Evolutionary conservation across 768 basidiomycete genomes (phyloP).

Genomic region (Lyophyllum decastes): DNA sequence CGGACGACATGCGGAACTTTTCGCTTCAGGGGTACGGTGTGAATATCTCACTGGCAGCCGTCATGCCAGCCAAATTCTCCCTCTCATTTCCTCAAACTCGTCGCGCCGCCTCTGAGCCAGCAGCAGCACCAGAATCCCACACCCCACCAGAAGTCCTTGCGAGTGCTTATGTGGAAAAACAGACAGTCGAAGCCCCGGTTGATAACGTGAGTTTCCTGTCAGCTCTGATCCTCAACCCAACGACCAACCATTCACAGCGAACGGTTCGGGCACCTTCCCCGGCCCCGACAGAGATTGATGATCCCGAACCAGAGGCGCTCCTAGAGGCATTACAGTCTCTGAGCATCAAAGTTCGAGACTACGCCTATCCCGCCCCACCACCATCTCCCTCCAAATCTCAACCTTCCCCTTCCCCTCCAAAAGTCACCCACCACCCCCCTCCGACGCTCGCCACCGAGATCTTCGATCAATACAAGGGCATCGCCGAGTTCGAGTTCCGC

Average conservation of each 20-base stretch:
- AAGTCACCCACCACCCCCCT: conserved; percentile 1
- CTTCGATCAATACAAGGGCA: conserved; percentile 38
- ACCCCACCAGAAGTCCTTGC: neutral
- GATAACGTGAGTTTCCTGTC: conserved; percentile 7
- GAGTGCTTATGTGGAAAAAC: neutral
- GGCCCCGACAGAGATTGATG: conserved; percentile 37
- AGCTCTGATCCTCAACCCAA: neutral
- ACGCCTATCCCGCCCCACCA: conserved; percentile 27
- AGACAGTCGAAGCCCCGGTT: neutral
- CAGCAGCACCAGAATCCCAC: neutral
- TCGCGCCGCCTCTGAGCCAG: conserved; percentile 18
- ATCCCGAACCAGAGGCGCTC: conserved; percentile 37
- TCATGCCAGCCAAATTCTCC: conserved; percentile 9
- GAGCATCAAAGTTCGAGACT: conserved; percentile 45
- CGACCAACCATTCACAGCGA: neutral
- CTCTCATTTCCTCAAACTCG: conserved; percentile 5
- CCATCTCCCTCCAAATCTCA: neutral
- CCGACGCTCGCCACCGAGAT: conserved; percentile 28
- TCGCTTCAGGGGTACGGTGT: conserved; percentile 15
- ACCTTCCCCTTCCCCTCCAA: neutral
- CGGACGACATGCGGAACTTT: conserved; percentile 16
- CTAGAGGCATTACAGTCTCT: conserved; percentile 22
- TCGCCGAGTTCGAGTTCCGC: conserved; percentile 42
- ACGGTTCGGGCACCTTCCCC: conserved; percentile 29
- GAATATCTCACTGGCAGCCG: conserved; percentile 15